A percentile compares a stretch with the other conserved stretches of the same genome.
Evolutionary conservation across 805 yeast genomes (phyloP).

Genomic region (Saturnispora sekii): DNA sequence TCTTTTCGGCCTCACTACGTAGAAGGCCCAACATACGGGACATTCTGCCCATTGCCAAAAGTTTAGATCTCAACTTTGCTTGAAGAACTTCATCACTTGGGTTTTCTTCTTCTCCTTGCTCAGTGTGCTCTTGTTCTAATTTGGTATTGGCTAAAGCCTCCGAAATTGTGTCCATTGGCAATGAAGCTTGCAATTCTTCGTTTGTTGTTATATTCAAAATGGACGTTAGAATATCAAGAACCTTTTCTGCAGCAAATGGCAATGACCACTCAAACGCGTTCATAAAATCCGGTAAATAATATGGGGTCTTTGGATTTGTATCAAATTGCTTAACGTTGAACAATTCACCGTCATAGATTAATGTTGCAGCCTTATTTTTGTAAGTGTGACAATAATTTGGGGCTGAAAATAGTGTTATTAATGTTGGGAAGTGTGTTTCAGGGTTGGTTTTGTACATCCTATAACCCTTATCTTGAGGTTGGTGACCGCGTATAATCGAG

Average conservation of each 20-base stretch:
- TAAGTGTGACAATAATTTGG: slow-evolving; percentile 89
- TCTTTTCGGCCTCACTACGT: slow-evolving; percentile 81
- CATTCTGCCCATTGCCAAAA: slow-evolving; percentile 36
- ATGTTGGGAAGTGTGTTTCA: slow-evolving; percentile 88
- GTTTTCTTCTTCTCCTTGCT: background rate
- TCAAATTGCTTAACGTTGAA: slow-evolving; percentile 94
- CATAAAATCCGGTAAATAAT: slow-evolving; percentile 95
- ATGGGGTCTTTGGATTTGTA: slow-evolving; percentile 61
- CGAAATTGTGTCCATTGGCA: slow-evolving; percentile 5
- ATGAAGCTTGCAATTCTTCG: slow-evolving; percentile 9
- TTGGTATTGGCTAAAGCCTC: slow-evolving; percentile 4
- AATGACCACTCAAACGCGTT: slow-evolving; percentile 95
- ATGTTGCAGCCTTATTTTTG: slow-evolving; percentile 87
- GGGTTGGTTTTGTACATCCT: slow-evolving; percentile 84
- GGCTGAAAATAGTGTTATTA: slow-evolving; percentile 86
- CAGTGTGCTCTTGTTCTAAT: background rate
- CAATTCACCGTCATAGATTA: slow-evolving; percentile 83
- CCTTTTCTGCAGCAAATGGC: slow-evolving; percentile 94
- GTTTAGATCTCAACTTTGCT: slow-evolving; percentile 6
- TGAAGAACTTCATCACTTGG: slow-evolving; percentile 15
- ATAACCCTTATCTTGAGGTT: slow-evolving; percentile 95
- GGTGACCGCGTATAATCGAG: slow-evolving; percentile 87
- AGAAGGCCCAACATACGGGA: slow-evolving; percentile 85
- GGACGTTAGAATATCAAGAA: slow-evolving; percentile 83
- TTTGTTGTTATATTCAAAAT: slow-evolving; percentile 55